Conservation (phyloP, 2,329 filamentous ascomycete species). For the Fusarium bulbicola region DNA sequence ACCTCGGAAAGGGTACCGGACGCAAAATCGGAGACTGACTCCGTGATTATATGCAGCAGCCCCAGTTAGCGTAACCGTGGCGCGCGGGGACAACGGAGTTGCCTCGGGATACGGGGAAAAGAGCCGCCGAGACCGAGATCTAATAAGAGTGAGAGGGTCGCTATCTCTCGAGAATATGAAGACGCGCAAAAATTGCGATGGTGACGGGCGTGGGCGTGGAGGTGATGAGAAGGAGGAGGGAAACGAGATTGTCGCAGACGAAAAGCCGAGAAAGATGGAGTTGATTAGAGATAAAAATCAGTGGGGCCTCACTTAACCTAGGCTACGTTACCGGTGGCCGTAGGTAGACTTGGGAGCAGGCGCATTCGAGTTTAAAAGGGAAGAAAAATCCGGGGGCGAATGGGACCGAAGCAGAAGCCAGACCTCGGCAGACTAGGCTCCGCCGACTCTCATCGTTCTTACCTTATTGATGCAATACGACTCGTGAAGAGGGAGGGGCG, state of each 20-base stretch:
- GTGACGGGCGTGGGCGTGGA: conserved; percentile 12
- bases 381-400: conserved; percentile 44
- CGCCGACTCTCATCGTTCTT: conserved; percentile 19
- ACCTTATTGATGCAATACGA: conserved; percentile 11
- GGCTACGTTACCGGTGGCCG: not conserved
- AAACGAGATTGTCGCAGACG: conserved; percentile 6
- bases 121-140: conserved; percentile 1
- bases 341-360: not conserved
- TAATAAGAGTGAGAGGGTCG: not conserved
- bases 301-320: conserved; percentile 15
- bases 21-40: conserved; percentile 36
- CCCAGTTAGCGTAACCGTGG: conserved; percentile 33
- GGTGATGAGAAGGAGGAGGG: not conserved
- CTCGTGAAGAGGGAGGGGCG: not conserved
- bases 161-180: not conserved
- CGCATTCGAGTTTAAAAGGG: conserved; percentile 25
- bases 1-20: conserved; percentile 32
- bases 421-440: conserved; percentile 37
- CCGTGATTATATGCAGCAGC: conserved; percentile 34
- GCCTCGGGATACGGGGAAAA: conserved; percentile 30
- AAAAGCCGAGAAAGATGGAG: conserved; percentile 30
- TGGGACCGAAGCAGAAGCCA: conserved; percentile 28
- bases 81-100: conserved; percentile 36
- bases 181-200: not conserved
- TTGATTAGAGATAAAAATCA: conserved; percentile 30